phyloP scores from a whole-genome alignment of 768 basidiomycete species.

The Trametes punicea region DNA sequence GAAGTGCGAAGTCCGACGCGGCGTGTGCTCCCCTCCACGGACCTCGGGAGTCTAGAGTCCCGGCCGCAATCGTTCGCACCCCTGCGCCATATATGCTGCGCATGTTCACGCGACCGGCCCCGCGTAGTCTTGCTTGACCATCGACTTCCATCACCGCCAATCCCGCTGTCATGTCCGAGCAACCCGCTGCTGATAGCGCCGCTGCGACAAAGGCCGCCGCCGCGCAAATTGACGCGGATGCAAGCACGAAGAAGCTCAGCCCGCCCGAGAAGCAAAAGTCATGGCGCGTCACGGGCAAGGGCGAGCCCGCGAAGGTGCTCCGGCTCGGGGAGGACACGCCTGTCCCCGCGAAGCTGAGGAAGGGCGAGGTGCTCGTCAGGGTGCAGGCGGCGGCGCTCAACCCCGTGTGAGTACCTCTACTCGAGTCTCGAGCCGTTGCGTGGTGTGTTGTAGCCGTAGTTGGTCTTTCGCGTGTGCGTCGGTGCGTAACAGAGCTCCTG shows the following conservation, averaged over 20 bases:
- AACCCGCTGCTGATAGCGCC: not conserved
- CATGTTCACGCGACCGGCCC: not conserved
- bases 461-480: too few relatives aligned
- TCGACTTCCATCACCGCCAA: not conserved
- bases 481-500: too few relatives aligned
- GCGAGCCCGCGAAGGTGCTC: constrained; percentile 31
- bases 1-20: too few relatives aligned
- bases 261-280: constrained; percentile 25
- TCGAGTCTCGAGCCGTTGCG: not conserved
- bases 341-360: constrained; percentile 32
- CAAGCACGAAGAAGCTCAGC: not conserved
- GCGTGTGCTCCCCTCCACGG: too few relatives aligned
- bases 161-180: not conserved
- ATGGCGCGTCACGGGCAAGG: constrained; percentile 30
- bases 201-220: not conserved
- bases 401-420: constrained; percentile 48
- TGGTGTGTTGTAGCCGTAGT: too few relatives aligned
- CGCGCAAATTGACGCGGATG: not conserved
- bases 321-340: constrained; percentile 26
- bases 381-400: constrained; percentile 61
- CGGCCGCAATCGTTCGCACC: too few relatives aligned
- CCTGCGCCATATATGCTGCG: too few relatives aligned
- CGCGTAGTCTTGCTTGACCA: not conserved
- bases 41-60: too few relatives aligned
- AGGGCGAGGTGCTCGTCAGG: constrained; percentile 48